These are phyloP conservation scores for Lepidium campestre DNA, from an alignment of 441 rosid genomes.

Conservation along the genomic window DNA sequence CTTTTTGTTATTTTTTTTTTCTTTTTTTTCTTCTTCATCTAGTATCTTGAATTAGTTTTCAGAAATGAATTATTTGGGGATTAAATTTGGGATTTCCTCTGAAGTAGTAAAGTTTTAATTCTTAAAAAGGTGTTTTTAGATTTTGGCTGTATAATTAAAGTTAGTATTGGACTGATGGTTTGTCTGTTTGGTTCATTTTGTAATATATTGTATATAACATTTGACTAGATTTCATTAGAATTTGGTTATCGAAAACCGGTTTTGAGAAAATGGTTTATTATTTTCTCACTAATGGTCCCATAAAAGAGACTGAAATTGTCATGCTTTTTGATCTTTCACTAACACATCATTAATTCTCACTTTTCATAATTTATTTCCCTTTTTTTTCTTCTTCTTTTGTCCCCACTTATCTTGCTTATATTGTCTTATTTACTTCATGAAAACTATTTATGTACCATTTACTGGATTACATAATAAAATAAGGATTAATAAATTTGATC, in stretches of 20 bases:
- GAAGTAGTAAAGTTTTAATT: background rate
- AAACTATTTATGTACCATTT: background rate
- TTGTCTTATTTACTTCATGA: background rate
- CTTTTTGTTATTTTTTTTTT: too few species aligned
- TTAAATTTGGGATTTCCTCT: background rate
- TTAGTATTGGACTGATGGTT: background rate
- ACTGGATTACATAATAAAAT: background rate
- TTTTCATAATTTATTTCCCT: background rate
- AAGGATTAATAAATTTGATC: background rate
- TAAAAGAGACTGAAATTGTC: constrained; percentile 37
- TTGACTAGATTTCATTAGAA: background rate
- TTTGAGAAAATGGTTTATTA: too few species aligned
- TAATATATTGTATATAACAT: background rate
- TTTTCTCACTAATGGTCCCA: background rate
- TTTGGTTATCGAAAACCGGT: too few species aligned
- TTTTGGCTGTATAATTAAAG: background rate
- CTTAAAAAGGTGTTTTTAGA: background rate
- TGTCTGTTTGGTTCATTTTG: background rate
- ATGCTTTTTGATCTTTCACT: background rate
- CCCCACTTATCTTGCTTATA: background rate
- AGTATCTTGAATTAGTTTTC: background rate
- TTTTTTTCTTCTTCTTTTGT: background rate
- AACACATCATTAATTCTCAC: background rate
- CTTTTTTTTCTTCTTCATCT: background rate
- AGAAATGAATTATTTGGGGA: background rate